These are phyloP conservation scores for Phytophthora multivora DNA, from an alignment of 352 stramenopile species.

Conservation along the genomic window DNA sequence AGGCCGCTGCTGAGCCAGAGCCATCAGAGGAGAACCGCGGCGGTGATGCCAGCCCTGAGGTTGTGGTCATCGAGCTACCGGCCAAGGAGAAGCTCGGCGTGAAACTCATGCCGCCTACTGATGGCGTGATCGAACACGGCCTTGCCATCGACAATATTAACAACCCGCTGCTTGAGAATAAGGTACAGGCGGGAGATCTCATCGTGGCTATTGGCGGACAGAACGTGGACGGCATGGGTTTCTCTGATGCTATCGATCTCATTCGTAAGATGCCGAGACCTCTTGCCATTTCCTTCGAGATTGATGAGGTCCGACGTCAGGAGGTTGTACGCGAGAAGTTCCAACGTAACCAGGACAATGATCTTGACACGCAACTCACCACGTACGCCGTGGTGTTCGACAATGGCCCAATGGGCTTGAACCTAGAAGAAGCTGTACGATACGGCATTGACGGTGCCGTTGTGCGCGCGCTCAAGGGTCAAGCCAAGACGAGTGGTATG, in stretches of 20 bases:
- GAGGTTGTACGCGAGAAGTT: constrained; percentile 65
- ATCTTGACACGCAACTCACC: constrained; percentile 74
- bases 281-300: constrained; percentile 83
- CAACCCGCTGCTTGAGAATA: constrained; percentile 83
- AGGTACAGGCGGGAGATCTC: constrained; percentile 79
- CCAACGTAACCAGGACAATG: constrained; percentile 56
- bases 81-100: constrained; percentile 88
- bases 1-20: constrained; percentile 3
- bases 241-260: constrained; percentile 82
- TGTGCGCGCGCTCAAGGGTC: constrained; percentile 80
- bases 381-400: constrained; percentile 89
- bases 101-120: constrained; percentile 85
- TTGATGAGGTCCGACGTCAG: constrained; percentile 67
- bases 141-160: constrained; percentile 89
- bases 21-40: constrained; percentile 4
- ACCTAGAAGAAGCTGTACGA: constrained; percentile 83
- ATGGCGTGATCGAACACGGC: constrained; percentile 83
- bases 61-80: constrained; percentile 81
- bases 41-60: constrained; percentile 34
- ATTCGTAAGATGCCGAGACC: constrained; percentile 84
- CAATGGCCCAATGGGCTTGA: constrained; percentile 82
- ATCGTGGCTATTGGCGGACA: constrained; percentile 86
- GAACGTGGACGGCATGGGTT: constrained; percentile 79
- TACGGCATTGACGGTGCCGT: constrained; percentile 85
- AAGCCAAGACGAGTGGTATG: constrained; percentile 83